These are phyloP conservation scores for Cutaneotrichosporon dermatis DNA, from an alignment of 1,284 basidiomycete species.

Conservation along the genomic window DNA sequence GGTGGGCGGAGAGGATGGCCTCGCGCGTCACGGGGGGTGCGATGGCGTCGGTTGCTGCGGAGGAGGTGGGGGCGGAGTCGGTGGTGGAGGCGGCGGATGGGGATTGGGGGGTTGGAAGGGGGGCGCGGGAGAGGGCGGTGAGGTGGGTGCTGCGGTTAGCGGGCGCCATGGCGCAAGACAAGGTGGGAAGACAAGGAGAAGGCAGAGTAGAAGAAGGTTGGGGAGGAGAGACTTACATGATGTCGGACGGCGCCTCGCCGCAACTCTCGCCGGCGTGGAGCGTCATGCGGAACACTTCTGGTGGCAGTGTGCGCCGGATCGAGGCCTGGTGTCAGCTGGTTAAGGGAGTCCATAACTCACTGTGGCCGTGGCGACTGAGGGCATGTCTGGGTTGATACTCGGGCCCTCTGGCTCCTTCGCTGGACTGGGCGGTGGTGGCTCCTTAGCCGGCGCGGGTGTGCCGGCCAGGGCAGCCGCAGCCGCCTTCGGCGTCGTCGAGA, in stretches of 20 bases:
- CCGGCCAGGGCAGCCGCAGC: not conserved
- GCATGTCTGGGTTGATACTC: slow-evolving; percentile 22
- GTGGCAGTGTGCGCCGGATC: slow-evolving; percentile 28
- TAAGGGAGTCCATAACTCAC: slow-evolving; percentile 20
- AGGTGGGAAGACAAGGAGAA: too few relatives aligned
- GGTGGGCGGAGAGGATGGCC: slow-evolving; percentile 36
- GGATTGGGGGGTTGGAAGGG: slow-evolving; percentile 29
- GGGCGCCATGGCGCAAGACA: too few relatives aligned
- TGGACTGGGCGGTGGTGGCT: not conserved
- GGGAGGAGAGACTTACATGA: slow-evolving; percentile 27
- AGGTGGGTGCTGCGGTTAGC: slow-evolving; percentile 32
- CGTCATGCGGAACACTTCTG: slow-evolving; percentile 33
- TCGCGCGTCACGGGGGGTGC: slow-evolving; percentile 29
- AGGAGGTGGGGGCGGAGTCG: slow-evolving; percentile 2
- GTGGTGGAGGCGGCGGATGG: slow-evolving; percentile 12
- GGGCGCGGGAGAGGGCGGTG: slow-evolving; percentile 27
- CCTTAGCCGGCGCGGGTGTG: not conserved
- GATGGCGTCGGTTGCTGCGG: not conserved
- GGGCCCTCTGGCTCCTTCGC: not conserved
- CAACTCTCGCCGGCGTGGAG: slow-evolving; percentile 13
- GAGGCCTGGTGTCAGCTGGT: slow-evolving; percentile 27
- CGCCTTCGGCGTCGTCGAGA: not conserved
- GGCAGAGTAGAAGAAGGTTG: too few relatives aligned
- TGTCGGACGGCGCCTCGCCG: slow-evolving; percentile 18
- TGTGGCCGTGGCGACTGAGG: slow-evolving; percentile 24